A percentile compares a stretch with the other conserved stretches of the same genome.
Conservation (phyloP, 352 stramenopile genomes). For the Phytophthora pistaciae region DNA sequence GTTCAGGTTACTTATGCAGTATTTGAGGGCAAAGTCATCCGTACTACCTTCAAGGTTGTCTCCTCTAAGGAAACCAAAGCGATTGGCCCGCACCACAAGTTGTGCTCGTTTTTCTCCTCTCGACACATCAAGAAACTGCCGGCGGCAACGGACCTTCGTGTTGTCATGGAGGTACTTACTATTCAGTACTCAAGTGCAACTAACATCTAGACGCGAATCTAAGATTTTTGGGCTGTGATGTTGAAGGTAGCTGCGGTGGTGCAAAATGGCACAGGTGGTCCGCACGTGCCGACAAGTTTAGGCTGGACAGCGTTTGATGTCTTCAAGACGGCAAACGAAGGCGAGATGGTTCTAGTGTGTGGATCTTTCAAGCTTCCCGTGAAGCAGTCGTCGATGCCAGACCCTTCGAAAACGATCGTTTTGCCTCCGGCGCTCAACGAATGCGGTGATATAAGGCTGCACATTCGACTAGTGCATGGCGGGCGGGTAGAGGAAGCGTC, state of each 20-base stretch:
- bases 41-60: slow-evolving; percentile 54
- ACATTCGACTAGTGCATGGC: slow-evolving; percentile 49
- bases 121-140: slow-evolving; percentile 44
- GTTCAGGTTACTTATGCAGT: slow-evolving; percentile 62
- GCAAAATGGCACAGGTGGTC: slow-evolving; percentile 11
- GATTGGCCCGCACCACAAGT: slow-evolving; percentile 32
- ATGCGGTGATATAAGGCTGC: slow-evolving; percentile 32
- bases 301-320: slow-evolving; percentile 55
- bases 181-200: not conserved
- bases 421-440: slow-evolving; percentile 11
- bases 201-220: not conserved
- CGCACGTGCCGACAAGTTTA: slow-evolving; percentile 30
- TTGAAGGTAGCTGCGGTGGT: slow-evolving; percentile 35
- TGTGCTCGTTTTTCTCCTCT: slow-evolving; percentile 42
- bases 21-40: slow-evolving; percentile 47
- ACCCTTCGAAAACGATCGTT: slow-evolving; percentile 46
- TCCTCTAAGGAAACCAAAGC: slow-evolving; percentile 39
- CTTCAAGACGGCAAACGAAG: slow-evolving; percentile 28
- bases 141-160: slow-evolving; percentile 30
- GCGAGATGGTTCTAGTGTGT: slow-evolving; percentile 20
- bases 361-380: slow-evolving; percentile 55
- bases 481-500: slow-evolving; percentile 33
- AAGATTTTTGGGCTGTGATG: not conserved
- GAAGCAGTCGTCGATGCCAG: slow-evolving; percentile 47
- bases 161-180: slow-evolving; percentile 59